These are phyloP conservation scores for Rhizophagus clarus DNA, from an alignment of 192 early-diverging fungal species.

Conservation along the genomic window DNA sequence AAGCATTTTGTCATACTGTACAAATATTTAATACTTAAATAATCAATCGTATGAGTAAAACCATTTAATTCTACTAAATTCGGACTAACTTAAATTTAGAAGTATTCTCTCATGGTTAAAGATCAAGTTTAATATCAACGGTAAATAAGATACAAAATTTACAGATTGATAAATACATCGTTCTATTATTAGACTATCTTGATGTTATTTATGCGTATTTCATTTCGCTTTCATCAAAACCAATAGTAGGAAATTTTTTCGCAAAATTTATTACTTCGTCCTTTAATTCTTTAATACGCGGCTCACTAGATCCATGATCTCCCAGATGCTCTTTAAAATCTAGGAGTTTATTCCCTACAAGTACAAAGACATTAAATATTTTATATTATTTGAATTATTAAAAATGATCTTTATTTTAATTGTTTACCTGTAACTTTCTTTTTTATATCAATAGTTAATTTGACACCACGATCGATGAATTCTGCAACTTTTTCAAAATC, in stretches of 20 bases:
- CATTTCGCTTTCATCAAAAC: slow-evolving; percentile 78
- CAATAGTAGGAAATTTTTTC: slow-evolving; percentile 84
- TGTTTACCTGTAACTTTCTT: slow-evolving; percentile 59
- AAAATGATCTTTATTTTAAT: not conserved
- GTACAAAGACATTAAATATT: not conserved
- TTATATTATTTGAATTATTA: not conserved
- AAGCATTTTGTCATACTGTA: too few relatives aligned
- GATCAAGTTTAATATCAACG: too few relatives aligned
- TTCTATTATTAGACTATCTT: too few relatives aligned
- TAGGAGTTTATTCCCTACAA: slow-evolving; percentile 68
- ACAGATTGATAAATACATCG: too few relatives aligned
- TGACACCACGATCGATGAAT: slow-evolving; percentile 88
- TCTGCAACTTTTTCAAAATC: slow-evolving; percentile 88
- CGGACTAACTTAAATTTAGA: too few relatives aligned
- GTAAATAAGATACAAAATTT: too few relatives aligned
- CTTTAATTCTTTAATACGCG: slow-evolving; percentile 69
- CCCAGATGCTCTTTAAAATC: slow-evolving; percentile 90
- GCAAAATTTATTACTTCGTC: slow-evolving; percentile 84
- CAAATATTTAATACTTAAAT: too few relatives aligned
- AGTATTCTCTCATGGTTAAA: too few relatives aligned
- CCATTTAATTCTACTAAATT: too few relatives aligned
- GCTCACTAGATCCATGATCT: slow-evolving; percentile 60
- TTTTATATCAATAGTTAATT: slow-evolving; percentile 74
- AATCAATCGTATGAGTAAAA: too few relatives aligned
- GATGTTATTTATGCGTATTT: slow-evolving; percentile 31